Base-by-base conservation (phyloP, 495 filamentous ascomycete genomes). In the Penicillium odoratum region DNA sequence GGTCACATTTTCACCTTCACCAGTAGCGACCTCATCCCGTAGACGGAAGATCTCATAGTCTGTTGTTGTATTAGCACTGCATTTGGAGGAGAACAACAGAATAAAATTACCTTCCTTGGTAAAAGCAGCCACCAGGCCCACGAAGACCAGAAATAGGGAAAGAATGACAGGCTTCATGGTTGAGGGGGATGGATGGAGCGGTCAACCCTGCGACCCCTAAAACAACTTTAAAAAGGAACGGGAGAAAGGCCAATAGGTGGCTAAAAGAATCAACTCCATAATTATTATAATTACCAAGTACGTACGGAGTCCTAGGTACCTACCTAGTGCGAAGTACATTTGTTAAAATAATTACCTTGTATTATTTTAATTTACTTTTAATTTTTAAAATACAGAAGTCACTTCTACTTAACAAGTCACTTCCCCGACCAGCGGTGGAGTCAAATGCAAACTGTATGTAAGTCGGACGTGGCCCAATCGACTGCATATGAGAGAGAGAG, bases 1-100 rank as follows among this genome's bases (percentile, higher is more conserved):
- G 56, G 91, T 95, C 51, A 91, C 83, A 57, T 89, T 88, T 49
- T 78, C 54, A 29, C 93, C 95, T 74, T 98, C 93, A 60, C 83
- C 67, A 13, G 85, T 74, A 47, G 83, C 77, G 40, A 99, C 75
- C 66, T 98, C 95, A 76, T 96, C 91, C 60, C 85, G 87, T 55
- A 98, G 81, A 54, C 90, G 87, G 76, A 99, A 99, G 75, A 99
- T 98, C 77, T 99, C 94, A 67, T 93, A 88, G 73, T 99, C 94
- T 97, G 66, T 38, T 57, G 8, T 38, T 38, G 15, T 15, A 55
- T 53, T 43, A 62, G 53, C 48, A 15, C 21, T 21, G 21, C 21
- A 21, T 21, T 21, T 21, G 21, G 21, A 21, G 1, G 21, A 21
- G 21, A 21, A 21, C 21, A 21, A 21, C 21, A 21, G 21, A 21